Conservation (phyloP, 2,329 filamentous ascomycete species). For the Aspergillus quadricinctus region DNA sequence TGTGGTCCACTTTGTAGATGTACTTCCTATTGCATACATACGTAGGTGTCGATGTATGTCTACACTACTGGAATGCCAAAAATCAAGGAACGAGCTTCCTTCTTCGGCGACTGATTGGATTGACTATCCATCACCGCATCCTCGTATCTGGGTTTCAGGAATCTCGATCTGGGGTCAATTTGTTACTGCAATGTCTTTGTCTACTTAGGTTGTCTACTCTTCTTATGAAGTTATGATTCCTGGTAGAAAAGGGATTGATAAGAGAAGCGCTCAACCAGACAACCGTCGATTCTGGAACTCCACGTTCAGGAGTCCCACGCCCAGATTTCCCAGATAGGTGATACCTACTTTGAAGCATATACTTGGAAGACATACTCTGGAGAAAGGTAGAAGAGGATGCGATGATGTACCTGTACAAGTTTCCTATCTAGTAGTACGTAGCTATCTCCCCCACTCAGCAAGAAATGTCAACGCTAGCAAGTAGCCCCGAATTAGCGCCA, state of each 20-base stretch:
- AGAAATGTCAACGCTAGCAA: background rate
- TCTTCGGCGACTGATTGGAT: background rate
- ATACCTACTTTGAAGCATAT: background rate
- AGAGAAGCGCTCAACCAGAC: background rate
- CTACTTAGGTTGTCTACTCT: background rate
- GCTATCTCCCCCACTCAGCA: background rate
- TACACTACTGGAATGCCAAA: conserved; percentile 1
- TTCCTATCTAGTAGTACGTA: background rate
- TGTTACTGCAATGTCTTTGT: background rate
- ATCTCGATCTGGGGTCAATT: background rate
- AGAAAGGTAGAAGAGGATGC: background rate
- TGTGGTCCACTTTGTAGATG: conserved; percentile 12
- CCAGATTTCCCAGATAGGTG: background rate
- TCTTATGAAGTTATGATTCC: background rate
- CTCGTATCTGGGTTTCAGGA: background rate
- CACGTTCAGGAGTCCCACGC: background rate
- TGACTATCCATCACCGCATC: background rate
- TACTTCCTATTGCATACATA: conserved; percentile 7
- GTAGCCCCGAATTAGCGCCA: background rate
- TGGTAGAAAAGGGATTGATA: background rate
- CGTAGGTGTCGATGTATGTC: conserved; percentile 1
- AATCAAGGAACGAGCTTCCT: conserved; percentile 4
- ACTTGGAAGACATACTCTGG: background rate
- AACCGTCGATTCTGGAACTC: background rate
- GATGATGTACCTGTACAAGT: background rate